Base-by-base conservation (phyloP, 352 stramenopile species). In the Globisporangium radiosum region DNA sequence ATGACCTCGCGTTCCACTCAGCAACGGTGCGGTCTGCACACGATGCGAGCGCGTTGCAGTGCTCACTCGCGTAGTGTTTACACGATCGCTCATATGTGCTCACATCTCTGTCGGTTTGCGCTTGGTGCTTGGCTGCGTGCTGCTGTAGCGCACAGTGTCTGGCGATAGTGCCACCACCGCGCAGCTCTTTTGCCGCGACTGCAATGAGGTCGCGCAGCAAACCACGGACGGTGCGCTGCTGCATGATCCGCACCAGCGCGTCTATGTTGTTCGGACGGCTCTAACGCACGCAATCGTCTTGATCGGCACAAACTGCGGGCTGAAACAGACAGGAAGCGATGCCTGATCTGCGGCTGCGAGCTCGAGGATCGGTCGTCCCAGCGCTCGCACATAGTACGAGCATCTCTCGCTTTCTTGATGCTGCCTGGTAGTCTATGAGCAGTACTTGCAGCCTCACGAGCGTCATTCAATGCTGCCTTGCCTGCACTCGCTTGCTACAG, bases 1-100 rank as follows among this genome's bases (percentile, higher is more conserved):
- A 90, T 65, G 81, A 90, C 60, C 68, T 90, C 50, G 81, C 81
- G 15, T 90, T 90, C 65, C 73, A 59, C 64, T 63, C 53, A 17
- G 52, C 54, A 13, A 57, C 54, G 47, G 56, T 44, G 1, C 5
- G 25, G 19, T 14, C n/a, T 50, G 11, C 25, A 1, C 25, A 25
- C 25, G 25, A 25, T 25, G 25, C 25, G 25, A 44, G 40, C 47
- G 15, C 17, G 0, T 25, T 52, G 19, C 39, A 42, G 25, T 25
- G 25, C 25, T 25, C 25, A 25, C 25, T 25, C 25, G 25, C 15
- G 36, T 48, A 2, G 14, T 19, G 17, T 8, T 7, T n/a, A 25
- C 25, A 25, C 2, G 14, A 17, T 4, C n/a, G 11, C 14, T 9
- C 40, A 11, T 45, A 3, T 49, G 6, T 59, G 2, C 25, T 15